These are phyloP conservation scores for Backusella tarrabulga DNA, from an alignment of 192 early-diverging fungal species.

Conservation along the genomic window DNA sequence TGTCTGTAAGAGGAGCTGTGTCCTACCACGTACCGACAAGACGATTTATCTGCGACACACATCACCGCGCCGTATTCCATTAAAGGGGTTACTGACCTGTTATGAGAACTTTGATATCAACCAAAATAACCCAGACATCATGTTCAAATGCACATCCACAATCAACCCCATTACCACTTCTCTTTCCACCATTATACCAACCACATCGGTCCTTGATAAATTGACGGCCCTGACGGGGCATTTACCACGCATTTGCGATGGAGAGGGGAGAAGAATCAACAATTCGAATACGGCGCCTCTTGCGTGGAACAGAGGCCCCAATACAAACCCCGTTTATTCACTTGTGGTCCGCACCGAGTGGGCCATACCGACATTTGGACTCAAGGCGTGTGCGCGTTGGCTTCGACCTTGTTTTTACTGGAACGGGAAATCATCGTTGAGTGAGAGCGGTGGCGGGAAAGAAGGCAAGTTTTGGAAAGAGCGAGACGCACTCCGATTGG, in stretches of 20 bases:
- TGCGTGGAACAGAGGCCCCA: conserved; percentile 58
- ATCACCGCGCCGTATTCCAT: conserved; percentile 32
- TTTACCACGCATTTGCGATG: conserved; percentile 47
- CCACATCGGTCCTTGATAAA: conserved; percentile 37
- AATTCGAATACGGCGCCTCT: conserved; percentile 27
- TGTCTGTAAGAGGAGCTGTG: conserved; percentile 36
- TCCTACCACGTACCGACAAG: conserved; percentile 13
- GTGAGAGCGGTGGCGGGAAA: conserved; percentile 33
- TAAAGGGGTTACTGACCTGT: conserved; percentile 37
- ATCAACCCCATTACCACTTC: conserved; percentile 27
- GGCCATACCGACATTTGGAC: conserved; percentile 45
- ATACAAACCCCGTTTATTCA: conserved; percentile 59
- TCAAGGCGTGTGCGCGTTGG: conserved; percentile 35
- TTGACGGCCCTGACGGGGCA: conserved; percentile 34
- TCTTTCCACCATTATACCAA: conserved; percentile 49
- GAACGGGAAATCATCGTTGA: conserved; percentile 53
- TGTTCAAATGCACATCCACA: conserved; percentile 28
- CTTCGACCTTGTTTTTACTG: conserved; percentile 55
- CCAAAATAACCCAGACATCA: conserved; percentile 17
- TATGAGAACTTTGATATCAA: conserved; percentile 36
- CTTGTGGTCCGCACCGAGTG: conserved; percentile 54
- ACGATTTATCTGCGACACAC: conserved; percentile 48
- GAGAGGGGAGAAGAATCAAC: not conserved
- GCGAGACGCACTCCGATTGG: conserved; percentile 43
- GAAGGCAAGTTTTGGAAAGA: conserved; percentile 45